Percentiles rank a stretch among this genome's conserved stretches.
Conservation (phyloP, 169 alveolate genomes). For the Eimeria necatrix region DNA sequence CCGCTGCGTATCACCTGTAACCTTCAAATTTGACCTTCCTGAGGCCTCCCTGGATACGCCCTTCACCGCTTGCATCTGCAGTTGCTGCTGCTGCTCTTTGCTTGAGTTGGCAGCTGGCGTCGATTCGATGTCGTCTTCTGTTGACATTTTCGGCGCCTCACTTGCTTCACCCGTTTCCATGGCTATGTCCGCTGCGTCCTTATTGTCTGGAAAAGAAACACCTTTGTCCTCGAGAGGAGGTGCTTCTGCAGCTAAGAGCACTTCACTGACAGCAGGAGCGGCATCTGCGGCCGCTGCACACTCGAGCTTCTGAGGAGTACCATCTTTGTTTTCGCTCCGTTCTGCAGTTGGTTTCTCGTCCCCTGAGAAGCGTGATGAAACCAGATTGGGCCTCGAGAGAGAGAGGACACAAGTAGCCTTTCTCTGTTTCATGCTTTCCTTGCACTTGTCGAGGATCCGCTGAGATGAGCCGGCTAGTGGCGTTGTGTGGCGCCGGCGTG, state of each 20-base stretch:
- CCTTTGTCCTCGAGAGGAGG: not conserved
- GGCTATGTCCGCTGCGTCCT: not conserved
- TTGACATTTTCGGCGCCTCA: not conserved
- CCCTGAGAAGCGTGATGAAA: too few relatives aligned
- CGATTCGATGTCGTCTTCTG: not conserved
- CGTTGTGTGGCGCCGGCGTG: too few relatives aligned
- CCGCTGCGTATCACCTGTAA: conserved; percentile 1
- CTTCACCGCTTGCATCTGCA: not conserved
- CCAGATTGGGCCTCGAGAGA: too few relatives aligned
- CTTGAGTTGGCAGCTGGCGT: not conserved
- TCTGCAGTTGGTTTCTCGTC: too few relatives aligned
- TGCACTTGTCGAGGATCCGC: too few relatives aligned
- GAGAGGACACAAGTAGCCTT: too few relatives aligned
- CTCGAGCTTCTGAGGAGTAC: not conserved
- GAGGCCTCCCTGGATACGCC: not conserved
- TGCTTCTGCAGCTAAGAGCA: not conserved
- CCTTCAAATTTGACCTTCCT: not conserved
- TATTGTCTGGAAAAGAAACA: not conserved
- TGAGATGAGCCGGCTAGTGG: too few relatives aligned
- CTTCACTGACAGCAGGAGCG: not conserved
- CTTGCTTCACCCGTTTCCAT: not conserved
- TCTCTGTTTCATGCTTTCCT: too few relatives aligned
- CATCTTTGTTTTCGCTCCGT: not conserved
- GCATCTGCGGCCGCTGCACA: not conserved
- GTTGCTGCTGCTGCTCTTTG: not conserved